Percentiles rank a stretch among this genome's conserved stretches.
phyloP scores from a whole-genome alignment of 768 basidiomycete genomes.

The Pluteus cervinus region DNA sequence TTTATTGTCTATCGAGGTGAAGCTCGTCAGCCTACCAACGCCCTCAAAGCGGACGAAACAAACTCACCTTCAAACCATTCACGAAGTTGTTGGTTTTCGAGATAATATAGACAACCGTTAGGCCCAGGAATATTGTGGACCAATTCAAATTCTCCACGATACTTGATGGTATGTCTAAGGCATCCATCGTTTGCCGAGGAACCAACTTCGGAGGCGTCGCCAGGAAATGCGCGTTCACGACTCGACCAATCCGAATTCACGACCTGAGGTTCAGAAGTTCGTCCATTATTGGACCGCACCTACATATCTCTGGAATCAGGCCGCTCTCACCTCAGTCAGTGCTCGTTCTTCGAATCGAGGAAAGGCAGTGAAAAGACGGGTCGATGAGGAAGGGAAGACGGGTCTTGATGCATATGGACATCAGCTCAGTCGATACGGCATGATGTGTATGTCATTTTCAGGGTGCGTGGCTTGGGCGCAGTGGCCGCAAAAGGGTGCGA shows the following conservation, averaged over 20 bases:
- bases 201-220: not conserved
- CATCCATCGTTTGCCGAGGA: not conserved
- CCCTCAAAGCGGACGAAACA: not conserved
- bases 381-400: too few species aligned
- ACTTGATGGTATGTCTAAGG: not conserved
- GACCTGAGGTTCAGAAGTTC: not conserved
- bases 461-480: too few species aligned
- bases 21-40: not conserved
- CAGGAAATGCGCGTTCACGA: not conserved
- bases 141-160: too few species aligned
- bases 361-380: too few species aligned
- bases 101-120: slow-evolving; percentile 18
- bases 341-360: not conserved
- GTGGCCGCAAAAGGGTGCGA: too few species aligned
- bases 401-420: too few species aligned
- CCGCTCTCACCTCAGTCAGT: too few species aligned
- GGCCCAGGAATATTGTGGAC: too few species aligned
- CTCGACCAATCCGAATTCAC: not conserved
- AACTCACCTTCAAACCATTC: slow-evolving; percentile 24
- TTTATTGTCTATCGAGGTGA: slow-evolving; percentile 23
- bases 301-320: too few species aligned
- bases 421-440: too few species aligned
- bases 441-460: too few species aligned
- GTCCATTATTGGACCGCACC: not conserved
- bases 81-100: slow-evolving; percentile 26